Base-by-base conservation (phyloP, 345 rosid species). In the Gossypioides kirkii region DNA sequence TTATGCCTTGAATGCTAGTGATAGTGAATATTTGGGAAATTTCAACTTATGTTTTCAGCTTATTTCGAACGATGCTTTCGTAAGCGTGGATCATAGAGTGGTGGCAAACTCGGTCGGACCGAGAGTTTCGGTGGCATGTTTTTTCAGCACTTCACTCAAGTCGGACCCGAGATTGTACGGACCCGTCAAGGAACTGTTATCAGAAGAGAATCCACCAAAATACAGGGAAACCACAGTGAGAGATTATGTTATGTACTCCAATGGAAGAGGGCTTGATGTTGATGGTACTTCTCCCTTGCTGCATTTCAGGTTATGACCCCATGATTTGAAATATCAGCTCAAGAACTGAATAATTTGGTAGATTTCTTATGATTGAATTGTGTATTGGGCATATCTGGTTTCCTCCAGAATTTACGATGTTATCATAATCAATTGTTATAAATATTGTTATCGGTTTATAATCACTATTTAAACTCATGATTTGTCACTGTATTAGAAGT, bases 121-220 rank as follows among this genome's bases (percentile, higher is more conserved):
- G 0, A 73, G 86, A 49, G 60, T 81, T 26, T 85, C 84, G 0
- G 82, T 80, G 69, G 83, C 84, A 25, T 77, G 79, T 56, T 80
- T 85, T 18, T 79, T 82, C 72, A 76, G 73, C 62, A 47, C 80
- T 32, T 38, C 50, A 11, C 11, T 73, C 1, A 13, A 47, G 67
- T 32, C 72, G 63, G 25, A 8, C 42, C 17, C 53, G 6, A 64
- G 70, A 70, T 4, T 78, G 10, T 81, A 77, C 75, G 78, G 77
- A 28, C 82, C 84, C 5, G 80, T 80, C 9, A 80, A 80, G 49
- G 83, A 88, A 80, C 59, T 87, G 73, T 74, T 84, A 56, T 82
- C 89, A 2, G 83, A 84, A 71, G 87, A 66, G 2, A 76, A 80
- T 79, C 81, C 85, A 64, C 86, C 83, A 2, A 82, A 76, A 55